phyloP scores from a whole-genome alignment of 1,284 basidiomycete species.

The Cryptococcus jaspeensis region DNA sequence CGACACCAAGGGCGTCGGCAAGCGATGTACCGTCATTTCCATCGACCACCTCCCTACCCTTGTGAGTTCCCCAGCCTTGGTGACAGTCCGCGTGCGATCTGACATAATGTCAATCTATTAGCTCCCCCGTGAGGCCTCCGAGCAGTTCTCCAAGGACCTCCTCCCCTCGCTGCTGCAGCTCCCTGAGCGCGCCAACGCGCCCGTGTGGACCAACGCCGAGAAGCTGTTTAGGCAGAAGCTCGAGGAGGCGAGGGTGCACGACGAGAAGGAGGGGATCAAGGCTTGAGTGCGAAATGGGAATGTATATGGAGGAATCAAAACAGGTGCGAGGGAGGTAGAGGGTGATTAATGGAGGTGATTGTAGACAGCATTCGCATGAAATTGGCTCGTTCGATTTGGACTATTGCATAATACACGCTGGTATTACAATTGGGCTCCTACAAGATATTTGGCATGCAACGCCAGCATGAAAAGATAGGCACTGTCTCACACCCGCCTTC shows the following conservation, averaged over 20 bases:
- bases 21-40: slow-evolving; percentile 74
- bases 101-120: slow-evolving; percentile 13
- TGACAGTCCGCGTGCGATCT: neutral
- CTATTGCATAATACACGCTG: neutral
- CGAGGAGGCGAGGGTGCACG: slow-evolving; percentile 51
- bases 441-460: too few species aligned
- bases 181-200: slow-evolving; percentile 64
- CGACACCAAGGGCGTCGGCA: slow-evolving; percentile 62
- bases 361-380: neutral
- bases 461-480: too few species aligned
- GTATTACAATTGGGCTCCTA: too few species aligned
- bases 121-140: slow-evolving; percentile 91
- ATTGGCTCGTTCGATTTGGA: neutral
- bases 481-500: too few species aligned
- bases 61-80: slow-evolving; percentile 26
- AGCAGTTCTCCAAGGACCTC: slow-evolving; percentile 90
- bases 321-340: too few species aligned
- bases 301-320: too few species aligned
- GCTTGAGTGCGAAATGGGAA: slow-evolving; percentile 14
- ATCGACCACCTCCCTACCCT: slow-evolving; percentile 98
- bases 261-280: slow-evolving; percentile 43
- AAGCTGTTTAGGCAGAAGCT: slow-evolving; percentile 79
- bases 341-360: too few species aligned
- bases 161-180: slow-evolving; percentile 82
- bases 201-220: slow-evolving; percentile 90